A percentile compares a stretch with the other conserved stretches of the same genome.
phyloP scores from a whole-genome alignment of 208 protist genomes.

The Porcisia hertigi region DNA sequence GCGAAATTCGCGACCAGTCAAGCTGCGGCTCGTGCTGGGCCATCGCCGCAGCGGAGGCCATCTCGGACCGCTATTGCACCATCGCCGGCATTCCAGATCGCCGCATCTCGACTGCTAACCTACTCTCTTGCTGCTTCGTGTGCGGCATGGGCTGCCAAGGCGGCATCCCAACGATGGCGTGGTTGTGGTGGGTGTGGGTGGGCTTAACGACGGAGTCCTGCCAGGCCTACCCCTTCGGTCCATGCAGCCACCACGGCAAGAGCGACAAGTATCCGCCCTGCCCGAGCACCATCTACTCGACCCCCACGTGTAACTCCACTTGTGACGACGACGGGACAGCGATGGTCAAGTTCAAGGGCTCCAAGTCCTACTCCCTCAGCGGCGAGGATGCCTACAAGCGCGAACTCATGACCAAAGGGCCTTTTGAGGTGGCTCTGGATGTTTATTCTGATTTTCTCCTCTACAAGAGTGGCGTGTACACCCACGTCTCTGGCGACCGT shows the following conservation, averaged over 20 bases:
- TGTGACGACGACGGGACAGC: constrained; percentile 37
- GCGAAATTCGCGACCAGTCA: constrained; percentile 86
- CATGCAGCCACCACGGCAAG: constrained; percentile 76
- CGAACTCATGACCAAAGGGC: constrained; percentile 86
- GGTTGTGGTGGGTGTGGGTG: constrained; percentile 63
- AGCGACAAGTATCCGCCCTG: constrained; percentile 62
- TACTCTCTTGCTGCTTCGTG: constrained; percentile 79
- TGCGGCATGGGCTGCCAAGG: constrained; percentile 87
- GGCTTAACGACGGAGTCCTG: constrained; percentile 74
- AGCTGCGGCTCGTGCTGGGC: constrained; percentile 93
- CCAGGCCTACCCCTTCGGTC: constrained; percentile 84
- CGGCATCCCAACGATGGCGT: constrained; percentile 69
- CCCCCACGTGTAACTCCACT: constrained; percentile 73
- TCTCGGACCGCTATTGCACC: constrained; percentile 91
- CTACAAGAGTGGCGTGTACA: constrained; percentile 93
- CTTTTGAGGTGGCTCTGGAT: constrained; percentile 87
- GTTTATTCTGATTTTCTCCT: constrained; percentile 91
- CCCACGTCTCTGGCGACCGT: constrained; percentile 56
- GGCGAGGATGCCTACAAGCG: constrained; percentile 72
- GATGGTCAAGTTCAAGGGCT: constrained; percentile 56
- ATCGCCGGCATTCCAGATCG: constrained; percentile 49
- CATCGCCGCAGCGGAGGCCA: constrained; percentile 80
- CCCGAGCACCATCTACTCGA: constrained; percentile 65
- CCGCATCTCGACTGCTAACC: constrained; percentile 71
- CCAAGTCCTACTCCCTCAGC: constrained; percentile 44